Conservation (phyloP, 352 stramenopile genomes). For the Phytophthora lateralis region DNA sequence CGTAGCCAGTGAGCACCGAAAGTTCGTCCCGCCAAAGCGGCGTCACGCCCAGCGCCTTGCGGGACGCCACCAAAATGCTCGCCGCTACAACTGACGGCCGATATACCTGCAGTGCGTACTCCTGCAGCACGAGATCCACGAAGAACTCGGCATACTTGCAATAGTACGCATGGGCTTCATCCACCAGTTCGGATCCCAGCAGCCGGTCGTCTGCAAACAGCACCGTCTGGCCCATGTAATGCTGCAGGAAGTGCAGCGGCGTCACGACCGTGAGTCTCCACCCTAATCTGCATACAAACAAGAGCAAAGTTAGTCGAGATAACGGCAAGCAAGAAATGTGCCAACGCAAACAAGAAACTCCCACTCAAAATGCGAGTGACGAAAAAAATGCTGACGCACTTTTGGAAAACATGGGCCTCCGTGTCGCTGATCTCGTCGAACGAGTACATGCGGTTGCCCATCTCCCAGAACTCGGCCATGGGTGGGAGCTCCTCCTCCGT, state of each 20-base stretch:
- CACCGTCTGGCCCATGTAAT: constrained; percentile 79
- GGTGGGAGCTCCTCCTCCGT: constrained; percentile 82
- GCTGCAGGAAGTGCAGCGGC: constrained; percentile 82
- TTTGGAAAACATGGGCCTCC: constrained; percentile 59
- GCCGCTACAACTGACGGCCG: constrained; percentile 81
- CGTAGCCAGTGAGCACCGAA: constrained; percentile 81
- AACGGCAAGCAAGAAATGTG: constrained; percentile 1
- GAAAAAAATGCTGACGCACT: constrained; percentile 34
- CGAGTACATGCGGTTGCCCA: constrained; percentile 85
- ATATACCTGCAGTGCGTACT: constrained; percentile 86
- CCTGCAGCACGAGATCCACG: constrained; percentile 83
- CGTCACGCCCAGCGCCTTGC: constrained; percentile 79
- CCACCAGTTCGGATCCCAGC: constrained; percentile 69
- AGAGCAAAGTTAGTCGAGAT: constrained; percentile 31
- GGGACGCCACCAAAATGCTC: constrained; percentile 72
- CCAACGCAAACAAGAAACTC: constrained; percentile 7
- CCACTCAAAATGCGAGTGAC: constrained; percentile 16
- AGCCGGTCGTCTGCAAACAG: constrained; percentile 83
- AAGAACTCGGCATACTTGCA: constrained; percentile 89
- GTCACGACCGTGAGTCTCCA: constrained; percentile 76
- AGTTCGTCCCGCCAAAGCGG: constrained; percentile 86
- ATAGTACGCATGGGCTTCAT: constrained; percentile 82
- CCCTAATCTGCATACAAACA: constrained; percentile 50
- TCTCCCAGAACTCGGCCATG: constrained; percentile 86
- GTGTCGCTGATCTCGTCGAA: constrained; percentile 83